Percentiles rank a stretch among this genome's conserved stretches.
Evolutionary conservation across 2,329 filamentous ascomycete species (phyloP).

Genomic region (Stromatinia cepivora): DNA sequence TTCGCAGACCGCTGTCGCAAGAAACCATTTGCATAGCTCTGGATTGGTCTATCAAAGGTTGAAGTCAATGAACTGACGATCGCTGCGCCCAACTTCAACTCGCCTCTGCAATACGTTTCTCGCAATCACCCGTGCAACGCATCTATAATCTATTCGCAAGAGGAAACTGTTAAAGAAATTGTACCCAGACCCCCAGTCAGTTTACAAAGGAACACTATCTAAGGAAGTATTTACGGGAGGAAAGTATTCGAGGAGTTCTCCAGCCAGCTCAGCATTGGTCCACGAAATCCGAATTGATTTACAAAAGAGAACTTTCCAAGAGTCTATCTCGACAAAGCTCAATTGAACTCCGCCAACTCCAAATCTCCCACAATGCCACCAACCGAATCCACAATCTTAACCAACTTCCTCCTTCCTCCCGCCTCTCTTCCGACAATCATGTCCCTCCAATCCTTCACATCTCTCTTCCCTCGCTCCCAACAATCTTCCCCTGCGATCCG

Average conservation of each 20-base stretch:
- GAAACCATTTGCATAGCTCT: background rate
- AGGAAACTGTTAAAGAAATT: background rate
- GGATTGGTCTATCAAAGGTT: background rate
- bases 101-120: background rate
- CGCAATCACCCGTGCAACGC: background rate
- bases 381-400: slow-evolving; percentile 72
- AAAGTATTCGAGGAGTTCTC: too few species aligned
- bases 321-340: background rate
- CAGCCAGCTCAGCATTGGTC: too few species aligned
- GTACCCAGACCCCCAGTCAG: too few species aligned
- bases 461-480: slow-evolving; percentile 67
- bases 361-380: slow-evolving; percentile 58
- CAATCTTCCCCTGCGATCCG: slow-evolving; percentile 38
- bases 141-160: background rate
- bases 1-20: background rate
- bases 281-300: background rate
- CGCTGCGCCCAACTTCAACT: background rate
- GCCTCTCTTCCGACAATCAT: slow-evolving; percentile 72
- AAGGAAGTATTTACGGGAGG: background rate
- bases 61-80: background rate
- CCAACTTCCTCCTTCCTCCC: slow-evolving; percentile 75
- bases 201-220: background rate
- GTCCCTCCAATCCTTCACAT: slow-evolving; percentile 72
- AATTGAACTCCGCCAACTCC: background rate
- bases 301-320: background rate